These are phyloP conservation scores for Microsporum canis DNA, from an alignment of 2,329 filamentous ascomycete species.

Conservation along the genomic window DNA sequence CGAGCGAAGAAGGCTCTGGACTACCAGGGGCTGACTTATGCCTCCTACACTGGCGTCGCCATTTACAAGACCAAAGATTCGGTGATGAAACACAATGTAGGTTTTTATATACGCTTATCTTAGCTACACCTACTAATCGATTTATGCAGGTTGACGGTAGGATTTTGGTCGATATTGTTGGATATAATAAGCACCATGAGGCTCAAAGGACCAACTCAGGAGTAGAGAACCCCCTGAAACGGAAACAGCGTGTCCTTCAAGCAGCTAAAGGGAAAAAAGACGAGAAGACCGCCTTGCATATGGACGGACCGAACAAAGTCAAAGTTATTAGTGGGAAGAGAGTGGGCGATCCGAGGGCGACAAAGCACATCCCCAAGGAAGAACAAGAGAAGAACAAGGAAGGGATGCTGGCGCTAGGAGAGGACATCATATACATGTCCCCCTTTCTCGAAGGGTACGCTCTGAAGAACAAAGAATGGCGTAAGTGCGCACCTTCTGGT, in stretches of 20 bases:
- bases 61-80: constrained; percentile 15
- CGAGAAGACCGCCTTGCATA: neutral
- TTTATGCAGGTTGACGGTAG: constrained; percentile 34
- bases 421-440: constrained; percentile 32
- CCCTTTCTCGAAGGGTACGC: constrained; percentile 37
- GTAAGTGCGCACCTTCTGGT: constrained; percentile 20
- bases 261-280: neutral
- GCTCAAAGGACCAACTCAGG: constrained; percentile 5
- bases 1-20: constrained; percentile 35
- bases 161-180: constrained; percentile 33
- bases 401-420: constrained; percentile 29
- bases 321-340: neutral
- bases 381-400: constrained; percentile 31
- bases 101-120: neutral
- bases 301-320: neutral
- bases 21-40: constrained; percentile 34
- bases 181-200: constrained; percentile 36
- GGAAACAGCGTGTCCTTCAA: neutral
- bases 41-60: constrained; percentile 36
- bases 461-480: constrained; percentile 34
- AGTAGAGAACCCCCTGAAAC: neutral
- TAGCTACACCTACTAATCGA: constrained; percentile 5
- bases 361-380: constrained; percentile 11
- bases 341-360: neutral
- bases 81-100: constrained; percentile 2